Base-by-base conservation (phyloP, 192 early-diverging fungal species). In the Linnemannia schmuckeri region DNA sequence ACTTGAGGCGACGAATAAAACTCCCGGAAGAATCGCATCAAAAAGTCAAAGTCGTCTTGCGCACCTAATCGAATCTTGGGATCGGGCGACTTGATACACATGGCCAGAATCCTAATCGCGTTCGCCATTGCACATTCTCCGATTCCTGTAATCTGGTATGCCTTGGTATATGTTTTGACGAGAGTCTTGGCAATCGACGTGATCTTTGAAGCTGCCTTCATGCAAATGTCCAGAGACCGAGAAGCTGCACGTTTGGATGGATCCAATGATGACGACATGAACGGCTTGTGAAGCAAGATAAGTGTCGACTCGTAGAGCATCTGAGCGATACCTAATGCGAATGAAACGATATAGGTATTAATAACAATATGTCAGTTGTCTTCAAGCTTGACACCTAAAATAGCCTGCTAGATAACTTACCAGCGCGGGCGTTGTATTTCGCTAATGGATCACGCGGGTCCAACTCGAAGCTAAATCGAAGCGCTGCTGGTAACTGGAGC, bases 281-380 rank as follows among this genome's bases (percentile, higher is more conserved):
- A 86, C 1, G 84, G 84, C 68, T 86, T 80, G 73, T 86, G 84
- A 10, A 86, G 71, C 6, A 86, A 52, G 54, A 86, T 86, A 35
- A 86, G 70, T 0, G 84, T 81, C 4, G 84, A 80, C 71, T 86
- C 79, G 63, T 86, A 86, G 0, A 86, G 47, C 78, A 81, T 80
- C 57, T 86, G 84, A 20, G 75, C 84, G 9, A 86, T 79, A 33
- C 84, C 84, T 86, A 74, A 37, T n/a, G 12, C n/a, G 20, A 6
- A 18, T 17, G 3, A 30, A 15, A 33, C 8, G 24, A 33, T 30
- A 12, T 33, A 33, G 3, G 10, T 1, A 30, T 66, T 15, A 66
- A 15, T 66, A 2, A 33, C 57, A 66, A 33, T 15, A 0, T 66
- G 0, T 30, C n/a, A 12, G 33, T 9, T 63, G 3, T 13, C 22